Evolutionary conservation across 306 rosid genomes (phyloP), one percentile per base, ranked within the genome.

Genomic region (Hippophae rhamnoides): DNA sequence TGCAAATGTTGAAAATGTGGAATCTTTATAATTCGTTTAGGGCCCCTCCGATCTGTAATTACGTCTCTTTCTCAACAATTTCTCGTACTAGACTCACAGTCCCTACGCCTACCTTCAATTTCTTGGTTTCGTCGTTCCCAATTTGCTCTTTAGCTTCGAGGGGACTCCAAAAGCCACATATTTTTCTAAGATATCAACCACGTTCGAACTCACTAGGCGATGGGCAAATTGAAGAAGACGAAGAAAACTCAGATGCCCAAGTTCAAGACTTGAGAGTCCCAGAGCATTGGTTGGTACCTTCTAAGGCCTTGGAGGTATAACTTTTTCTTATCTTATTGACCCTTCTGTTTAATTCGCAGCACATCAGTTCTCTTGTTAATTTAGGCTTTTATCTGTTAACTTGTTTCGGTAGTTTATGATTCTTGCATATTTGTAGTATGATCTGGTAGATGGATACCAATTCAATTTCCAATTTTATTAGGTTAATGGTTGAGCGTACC

Each of bases 251-350:
- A 47, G 78, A 71, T 41, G 56, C 66, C 26, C 77, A 47, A 67
- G 81, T 87, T 52, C 59, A 92, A 73, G 94, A 81, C 68, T 82
- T 87, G 43, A 77, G 76, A 27, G 83, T 85, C 59, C 98, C 98
- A 45, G 72, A 76, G 14, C 76, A 68, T 49, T 92, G 96, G 96
- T 73, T 73, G 72, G 65, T 47, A 54, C 87, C 98, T 55, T 68
- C 83, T 62, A 79, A 47, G 54, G 95, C 98, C 63, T 66, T 72
- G 57, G 74, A 92, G 95, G 96, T 85, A 75, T 57, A 6, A 25
- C 31, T 41, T 5, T 56, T n/a, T 11, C 25, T 7, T 61, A 27
- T 41, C 66, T 62, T 52, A 3, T 1, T 60, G 9, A 14, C 59
- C 42, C 31, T 60, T 43, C 43, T 63, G 53, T 27, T 62, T 41